Evolutionary conservation across 148 eudicot species (phyloP), one percentile per base, ranked within the genome.

Genomic region (Chenopodium suecicum): DNA sequence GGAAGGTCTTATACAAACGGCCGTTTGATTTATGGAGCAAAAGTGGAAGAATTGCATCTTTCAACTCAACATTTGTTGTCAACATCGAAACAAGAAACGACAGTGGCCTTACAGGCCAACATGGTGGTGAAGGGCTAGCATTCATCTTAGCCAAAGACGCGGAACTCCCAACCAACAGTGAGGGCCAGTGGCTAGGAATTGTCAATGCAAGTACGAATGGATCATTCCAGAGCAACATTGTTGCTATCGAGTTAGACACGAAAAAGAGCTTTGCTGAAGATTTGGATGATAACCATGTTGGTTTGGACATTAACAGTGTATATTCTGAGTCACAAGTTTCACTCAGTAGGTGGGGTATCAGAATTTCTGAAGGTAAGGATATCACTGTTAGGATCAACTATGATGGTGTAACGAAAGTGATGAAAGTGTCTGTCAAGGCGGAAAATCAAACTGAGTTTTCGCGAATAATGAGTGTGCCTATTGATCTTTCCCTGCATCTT

Each of bases 171-270:
- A 46, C 48, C 48, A 46, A 46, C 48, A 46, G 48, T 46, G 48
- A 46, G 48, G 48, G 48, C 48, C 9, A 46, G 48, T 46, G 9
- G 48, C 48, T 46, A 46, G 48, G 48, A 46, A 46, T 46, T 46
- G 48, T 46, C 48, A 46, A 46, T 46, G 48, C 48, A 6, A 9
- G 48, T 46, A 46, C 48, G 48, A 46, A 46, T 9, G 48, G 48
- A 46, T 46, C 48, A 9, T 5, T 9, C 9, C 48, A 46, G 9
- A 46, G 48, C 48, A 46, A 46, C 48, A 46, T 46, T 76, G 83
- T 87, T 16, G 89, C 87, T 0, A 58, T 87, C 14, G 89, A 87
- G 74, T 87, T 87, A 5, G 89, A 87, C 72, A 87, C 89, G 5
- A 87, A 77, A 77, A 87, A 84, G 74, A 87, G 87, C 23, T 87